A percentile compares a stretch with the other conserved stretches of the same genome.
phyloP scores from a whole-genome alignment of 2,329 filamentous ascomycete species.

The Penicillium digitatum region DNA sequence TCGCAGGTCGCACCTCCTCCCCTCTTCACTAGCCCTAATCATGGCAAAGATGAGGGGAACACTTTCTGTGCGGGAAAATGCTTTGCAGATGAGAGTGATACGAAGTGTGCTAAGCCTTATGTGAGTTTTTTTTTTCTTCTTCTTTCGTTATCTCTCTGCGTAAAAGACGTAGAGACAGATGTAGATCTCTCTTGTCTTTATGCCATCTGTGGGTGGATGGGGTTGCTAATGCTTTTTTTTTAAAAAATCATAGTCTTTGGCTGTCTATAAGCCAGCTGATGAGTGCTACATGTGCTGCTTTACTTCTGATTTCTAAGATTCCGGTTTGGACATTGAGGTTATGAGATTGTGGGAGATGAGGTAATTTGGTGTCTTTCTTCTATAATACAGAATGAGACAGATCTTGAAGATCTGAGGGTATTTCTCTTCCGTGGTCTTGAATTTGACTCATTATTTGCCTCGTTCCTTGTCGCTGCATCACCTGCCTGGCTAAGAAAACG shows the following conservation, averaged over 20 bases:
- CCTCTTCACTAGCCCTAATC: not conserved
- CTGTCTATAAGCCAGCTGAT: constrained; percentile 5
- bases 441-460: too few species aligned
- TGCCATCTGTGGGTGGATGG: not conserved
- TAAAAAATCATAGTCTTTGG: not conserved
- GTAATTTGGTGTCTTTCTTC: not conserved
- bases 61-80: constrained; percentile 17
- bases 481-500: not conserved
- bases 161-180: not conserved
- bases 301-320: constrained; percentile 6
- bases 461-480: too few species aligned
- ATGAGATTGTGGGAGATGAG: not conserved
- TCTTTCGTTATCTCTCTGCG: not conserved
- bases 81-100: constrained; percentile 6
- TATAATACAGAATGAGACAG: not conserved
- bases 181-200: not conserved
- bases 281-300: constrained; percentile 19
- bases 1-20: constrained; percentile 11
- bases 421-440: too few species aligned
- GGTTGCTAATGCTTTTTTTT: not conserved
- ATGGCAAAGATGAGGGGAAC: constrained; percentile 14
- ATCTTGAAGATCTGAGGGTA: not conserved
- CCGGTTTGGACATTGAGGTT: not conserved
- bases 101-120: constrained; percentile 11
- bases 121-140: constrained; percentile 9